These are phyloP conservation scores for Dictyostelium discoideum DNA, from an alignment of 78 protist species.

Conservation along the genomic window DNA sequence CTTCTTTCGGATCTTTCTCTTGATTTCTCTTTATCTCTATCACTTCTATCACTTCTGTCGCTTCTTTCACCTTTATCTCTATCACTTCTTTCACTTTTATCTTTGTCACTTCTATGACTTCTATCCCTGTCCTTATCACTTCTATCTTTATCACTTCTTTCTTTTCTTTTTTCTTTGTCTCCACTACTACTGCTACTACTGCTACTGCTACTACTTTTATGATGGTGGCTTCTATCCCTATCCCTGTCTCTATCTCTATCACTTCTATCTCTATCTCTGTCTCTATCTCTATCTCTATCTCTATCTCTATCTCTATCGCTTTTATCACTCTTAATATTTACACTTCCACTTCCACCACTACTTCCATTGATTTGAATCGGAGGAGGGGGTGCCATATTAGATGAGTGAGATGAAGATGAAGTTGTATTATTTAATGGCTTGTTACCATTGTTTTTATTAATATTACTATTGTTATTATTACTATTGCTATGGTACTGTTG, in stretches of 20 bases:
- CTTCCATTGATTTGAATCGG: background rate
- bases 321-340: background rate
- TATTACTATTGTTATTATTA: background rate
- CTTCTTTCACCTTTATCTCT: slow-evolving; percentile 10
- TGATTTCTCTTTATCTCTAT: slow-evolving; percentile 7
- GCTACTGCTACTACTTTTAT: background rate
- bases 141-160: slow-evolving; percentile 30
- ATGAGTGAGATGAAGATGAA: background rate
- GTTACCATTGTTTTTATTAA: background rate
- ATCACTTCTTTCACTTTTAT: background rate
- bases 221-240: background rate
- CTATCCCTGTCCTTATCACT: slow-evolving; percentile 20
- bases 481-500: background rate
- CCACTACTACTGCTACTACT: background rate
- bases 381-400: background rate
- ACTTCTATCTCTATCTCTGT: background rate
- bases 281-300: background rate
- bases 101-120: background rate
- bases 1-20: no score
- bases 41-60: background rate
- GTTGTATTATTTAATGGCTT: background rate
- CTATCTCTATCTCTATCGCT: background rate
- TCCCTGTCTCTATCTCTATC: background rate
- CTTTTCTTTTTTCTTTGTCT: slow-evolving; percentile 7
- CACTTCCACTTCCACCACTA: background rate